Base-by-base conservation (phyloP, 306 rosid genomes). In the Vachellia pachyceras region DNA sequence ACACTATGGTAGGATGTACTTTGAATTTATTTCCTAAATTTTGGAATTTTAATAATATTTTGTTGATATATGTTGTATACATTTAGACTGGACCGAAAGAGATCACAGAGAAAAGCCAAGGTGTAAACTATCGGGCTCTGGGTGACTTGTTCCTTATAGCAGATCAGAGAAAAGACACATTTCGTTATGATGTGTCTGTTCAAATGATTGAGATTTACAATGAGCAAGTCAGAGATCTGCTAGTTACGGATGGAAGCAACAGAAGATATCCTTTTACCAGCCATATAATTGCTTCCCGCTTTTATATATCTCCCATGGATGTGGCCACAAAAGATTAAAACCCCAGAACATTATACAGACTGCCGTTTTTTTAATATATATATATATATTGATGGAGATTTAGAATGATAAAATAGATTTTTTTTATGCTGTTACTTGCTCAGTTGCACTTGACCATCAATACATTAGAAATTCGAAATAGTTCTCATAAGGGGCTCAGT, bases 141-240 rank as follows among this genome's bases (percentile, higher is more conserved):
- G 88, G 99, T 45, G 97, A 95, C 88, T 85, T 95, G 87, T 95
- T 95, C 84, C 83, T 72, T 50, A 86, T 90, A 60, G 97, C 99
- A 77, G 91, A 88, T 82, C 97, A 91, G 85, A 89, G 99, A 85
- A 90, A 73, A 70, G 95, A 92, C 74, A 91, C 95, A 63, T 91
- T 92, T 75, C 81, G 63, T 80, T 92, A 92, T 63, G 94, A 92
- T 70, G 95, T 95, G 82, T 91, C 91, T 29, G 97, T 95, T 63
- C 99, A 95, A 81, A 95, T 95, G 99, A 93, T 95, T 82, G 99
- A 95, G 87, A 95, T 95, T 67, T 95, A 95, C 73, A 95, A 95
- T 14, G 99, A 95, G 88, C 99, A 95, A 95, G 99, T 95, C 74
- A 86, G 99, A 76, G 99, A 95, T 88, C 92, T 95, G 78, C 95